A percentile compares a stretch with the other conserved stretches of the same genome.
Evolutionary conservation across 2,329 filamentous ascomycete species (phyloP).

Genomic region (Aspergillus sp.): DNA sequence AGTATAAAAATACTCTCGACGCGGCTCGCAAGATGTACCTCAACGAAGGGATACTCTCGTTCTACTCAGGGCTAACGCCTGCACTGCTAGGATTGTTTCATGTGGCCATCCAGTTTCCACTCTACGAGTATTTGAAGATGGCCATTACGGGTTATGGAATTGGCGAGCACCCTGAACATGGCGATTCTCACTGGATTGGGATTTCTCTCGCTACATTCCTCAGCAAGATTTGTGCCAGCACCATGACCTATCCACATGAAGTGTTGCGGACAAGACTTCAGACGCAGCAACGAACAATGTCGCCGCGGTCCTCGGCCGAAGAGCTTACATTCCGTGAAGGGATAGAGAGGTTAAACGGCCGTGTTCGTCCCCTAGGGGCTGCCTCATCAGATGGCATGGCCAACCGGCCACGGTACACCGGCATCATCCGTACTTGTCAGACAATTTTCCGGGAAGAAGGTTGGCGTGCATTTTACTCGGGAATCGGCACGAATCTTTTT

Average conservation of each 20-base stretch:
- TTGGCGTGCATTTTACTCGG: conserved; percentile 93
- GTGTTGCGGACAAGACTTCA: conserved; percentile 89
- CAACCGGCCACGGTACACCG: conserved; percentile 58
- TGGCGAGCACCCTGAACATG: conserved; percentile 59
- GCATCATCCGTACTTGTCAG: conserved; percentile 72
- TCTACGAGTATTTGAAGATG: conserved; percentile 89
- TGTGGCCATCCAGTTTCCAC: conserved; percentile 93
- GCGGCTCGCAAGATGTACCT: conserved; percentile 94
- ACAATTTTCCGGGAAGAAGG: conserved; percentile 87
- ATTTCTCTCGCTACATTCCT: conserved; percentile 84
- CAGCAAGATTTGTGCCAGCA: conserved; percentile 90
- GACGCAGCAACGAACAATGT: conserved; percentile 70
- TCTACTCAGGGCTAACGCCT: conserved; percentile 91
- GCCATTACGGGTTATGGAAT: conserved; percentile 85
- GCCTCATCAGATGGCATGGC: conserved; percentile 53
- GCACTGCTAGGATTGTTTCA: conserved; percentile 87
- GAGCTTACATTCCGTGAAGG: conserved; percentile 44
- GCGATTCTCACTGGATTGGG: conserved; percentile 69
- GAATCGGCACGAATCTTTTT: conserved; percentile 96
- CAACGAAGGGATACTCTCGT: conserved; percentile 78
- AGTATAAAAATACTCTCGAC: conserved; percentile 83
- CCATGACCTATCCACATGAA: conserved; percentile 94
- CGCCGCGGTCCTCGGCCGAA: conserved; percentile 40
- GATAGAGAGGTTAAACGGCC: conserved; percentile 36
- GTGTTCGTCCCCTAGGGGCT: conserved; percentile 35